Evolutionary conservation across 2,329 filamentous ascomycete genomes (phyloP).

Genomic region (Tolypocladium paradoxum): DNA sequence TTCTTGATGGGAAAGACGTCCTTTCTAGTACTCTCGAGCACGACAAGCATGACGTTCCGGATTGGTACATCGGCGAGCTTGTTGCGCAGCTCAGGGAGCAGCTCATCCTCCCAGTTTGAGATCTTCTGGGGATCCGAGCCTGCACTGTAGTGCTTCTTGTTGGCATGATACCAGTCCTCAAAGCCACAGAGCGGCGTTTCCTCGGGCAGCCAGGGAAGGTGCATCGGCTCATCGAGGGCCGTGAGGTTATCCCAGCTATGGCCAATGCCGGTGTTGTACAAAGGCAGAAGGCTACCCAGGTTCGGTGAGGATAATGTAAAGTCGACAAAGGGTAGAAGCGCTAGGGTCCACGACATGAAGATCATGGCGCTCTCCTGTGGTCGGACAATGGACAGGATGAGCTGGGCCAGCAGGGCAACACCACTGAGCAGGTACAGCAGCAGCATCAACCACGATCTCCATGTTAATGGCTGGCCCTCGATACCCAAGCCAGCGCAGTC

Average conservation of each 20-base stretch:
- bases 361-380: slow-evolving; percentile 18
- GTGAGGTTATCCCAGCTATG: slow-evolving; percentile 17
- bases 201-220: slow-evolving; percentile 16
- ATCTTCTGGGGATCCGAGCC: slow-evolving; percentile 27
- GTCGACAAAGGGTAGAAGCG: slow-evolving; percentile 22
- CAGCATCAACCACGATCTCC: neutral
- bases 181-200: slow-evolving; percentile 10
- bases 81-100: slow-evolving; percentile 16
- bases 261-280: slow-evolving; percentile 9
- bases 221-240: slow-evolving; percentile 12
- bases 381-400: slow-evolving; percentile 11
- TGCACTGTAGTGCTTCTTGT: slow-evolving; percentile 18
- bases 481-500: neutral
- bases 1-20: slow-evolving; percentile 35
- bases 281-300: slow-evolving; percentile 12
- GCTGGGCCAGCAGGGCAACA: slow-evolving; percentile 8
- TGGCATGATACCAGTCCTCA: slow-evolving; percentile 16
- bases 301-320: slow-evolving; percentile 15
- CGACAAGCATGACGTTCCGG: slow-evolving; percentile 31
- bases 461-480: neutral
- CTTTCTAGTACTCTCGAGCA: slow-evolving; percentile 33
- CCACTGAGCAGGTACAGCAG: slow-evolving; percentile 7
- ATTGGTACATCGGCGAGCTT: slow-evolving; percentile 22
- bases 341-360: slow-evolving; percentile 24
- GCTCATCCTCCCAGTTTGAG: slow-evolving; percentile 24